These are phyloP conservation scores for Zygotorulaspora florentina DNA, from an alignment of 805 yeast genomes.

Conservation along the genomic window DNA sequence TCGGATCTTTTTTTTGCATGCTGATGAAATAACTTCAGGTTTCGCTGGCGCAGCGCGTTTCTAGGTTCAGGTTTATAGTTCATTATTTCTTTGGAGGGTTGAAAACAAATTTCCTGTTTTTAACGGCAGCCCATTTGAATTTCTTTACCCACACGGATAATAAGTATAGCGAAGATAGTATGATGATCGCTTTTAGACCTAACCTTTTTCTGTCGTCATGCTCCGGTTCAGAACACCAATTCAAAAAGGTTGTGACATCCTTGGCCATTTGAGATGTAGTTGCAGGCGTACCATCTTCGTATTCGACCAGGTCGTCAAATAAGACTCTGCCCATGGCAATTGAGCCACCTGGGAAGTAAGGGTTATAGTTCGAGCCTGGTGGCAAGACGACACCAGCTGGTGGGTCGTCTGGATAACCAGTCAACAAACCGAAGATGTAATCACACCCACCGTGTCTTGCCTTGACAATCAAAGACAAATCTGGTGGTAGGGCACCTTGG, in stretches of 20 bases:
- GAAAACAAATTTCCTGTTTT: slow-evolving; percentile 90
- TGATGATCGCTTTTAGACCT: slow-evolving; percentile 88
- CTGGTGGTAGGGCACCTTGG: slow-evolving; percentile 99
- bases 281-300: slow-evolving; percentile 98
- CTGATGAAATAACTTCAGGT: background rate
- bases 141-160: slow-evolving; percentile 88
- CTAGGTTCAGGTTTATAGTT: background rate
- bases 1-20: slow-evolving; percentile 2
- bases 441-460: slow-evolving; percentile 99
- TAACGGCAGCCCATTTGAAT: slow-evolving; percentile 96
- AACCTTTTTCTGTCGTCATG: slow-evolving; percentile 96
- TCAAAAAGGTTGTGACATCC: slow-evolving; percentile 91
- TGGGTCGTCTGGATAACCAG: slow-evolving; percentile 98
- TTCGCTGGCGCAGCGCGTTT: background rate
- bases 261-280: slow-evolving; percentile 99
- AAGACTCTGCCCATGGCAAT: slow-evolving; percentile 99
- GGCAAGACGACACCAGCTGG: slow-evolving; percentile 96
- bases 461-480: slow-evolving; percentile 92
- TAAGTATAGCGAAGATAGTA: slow-evolving; percentile 73
- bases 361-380: slow-evolving; percentile 95
- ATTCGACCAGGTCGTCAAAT: slow-evolving; percentile 96
- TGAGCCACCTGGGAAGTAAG: slow-evolving; percentile 99
- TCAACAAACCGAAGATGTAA: slow-evolving; percentile 88
- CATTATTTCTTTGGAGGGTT: slow-evolving; percentile 68
- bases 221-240: slow-evolving; percentile 99